phyloP scores from a whole-genome alignment of 345 rosid genomes.

The Lumnitzera littorea region DNA sequence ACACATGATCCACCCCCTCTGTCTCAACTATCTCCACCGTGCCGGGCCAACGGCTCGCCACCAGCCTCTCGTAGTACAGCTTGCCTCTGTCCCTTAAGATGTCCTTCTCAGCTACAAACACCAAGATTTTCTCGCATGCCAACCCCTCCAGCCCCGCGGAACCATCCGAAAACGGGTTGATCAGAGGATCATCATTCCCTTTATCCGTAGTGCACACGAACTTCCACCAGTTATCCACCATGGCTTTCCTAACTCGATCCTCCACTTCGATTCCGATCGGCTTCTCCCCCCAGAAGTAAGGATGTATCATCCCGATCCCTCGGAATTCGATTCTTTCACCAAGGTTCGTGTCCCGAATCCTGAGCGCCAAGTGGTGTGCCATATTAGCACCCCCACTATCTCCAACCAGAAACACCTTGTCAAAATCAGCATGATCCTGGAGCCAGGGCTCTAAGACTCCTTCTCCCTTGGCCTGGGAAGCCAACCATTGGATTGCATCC shows the following conservation, averaged over 20 bases:
- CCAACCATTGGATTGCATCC: slow-evolving; percentile 52
- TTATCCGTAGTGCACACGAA: slow-evolving; percentile 57
- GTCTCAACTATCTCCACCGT: slow-evolving; percentile 45
- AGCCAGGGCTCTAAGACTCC: slow-evolving; percentile 38
- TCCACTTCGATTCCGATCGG: slow-evolving; percentile 51
- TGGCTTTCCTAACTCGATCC: slow-evolving; percentile 33
- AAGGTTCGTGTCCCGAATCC: slow-evolving; percentile 16
- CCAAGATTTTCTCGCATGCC: slow-evolving; percentile 41
- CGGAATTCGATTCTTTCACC: slow-evolving; percentile 21
- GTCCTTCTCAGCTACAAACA: slow-evolving; percentile 59
- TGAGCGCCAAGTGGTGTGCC: slow-evolving; percentile 53
- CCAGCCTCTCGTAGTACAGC: slow-evolving; percentile 41
- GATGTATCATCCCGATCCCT: slow-evolving; percentile 66
- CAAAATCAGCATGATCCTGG: slow-evolving; percentile 32
- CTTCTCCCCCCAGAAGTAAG: slow-evolving; percentile 59
- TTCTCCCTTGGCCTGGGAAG: slow-evolving; percentile 17
- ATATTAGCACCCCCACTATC: slow-evolving; percentile 80
- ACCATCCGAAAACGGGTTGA: slow-evolving; percentile 62
- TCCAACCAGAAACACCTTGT: slow-evolving; percentile 40
- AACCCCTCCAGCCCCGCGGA: slow-evolving; percentile 34
- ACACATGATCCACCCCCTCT: slow-evolving; percentile 62
- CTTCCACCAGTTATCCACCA: slow-evolving; percentile 81
- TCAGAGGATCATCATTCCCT: slow-evolving; percentile 69
- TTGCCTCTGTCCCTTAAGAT: slow-evolving; percentile 52
- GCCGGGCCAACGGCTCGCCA: slow-evolving; percentile 45